Evolutionary conservation across 176 grass and related monocot genomes (phyloP).

Genomic region (Tillandsia leiboldiana): DNA sequence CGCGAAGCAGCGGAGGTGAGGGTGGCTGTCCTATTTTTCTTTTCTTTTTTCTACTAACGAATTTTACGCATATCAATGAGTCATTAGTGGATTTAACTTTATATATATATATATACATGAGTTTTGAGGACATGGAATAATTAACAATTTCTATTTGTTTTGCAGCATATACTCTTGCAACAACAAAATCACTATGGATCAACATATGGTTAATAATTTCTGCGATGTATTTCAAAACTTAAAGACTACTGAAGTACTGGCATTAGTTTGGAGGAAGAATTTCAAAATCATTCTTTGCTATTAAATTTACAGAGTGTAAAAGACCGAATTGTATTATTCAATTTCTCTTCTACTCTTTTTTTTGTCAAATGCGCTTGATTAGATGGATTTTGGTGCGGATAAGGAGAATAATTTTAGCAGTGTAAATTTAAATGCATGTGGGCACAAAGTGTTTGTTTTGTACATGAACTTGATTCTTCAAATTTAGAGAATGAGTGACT

Average conservation of each 20-base stretch:
- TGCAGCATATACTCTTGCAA: not conserved
- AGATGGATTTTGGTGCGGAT: not conserved
- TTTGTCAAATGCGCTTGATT: not conserved
- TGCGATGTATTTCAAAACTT: not conserved
- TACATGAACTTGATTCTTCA: not conserved
- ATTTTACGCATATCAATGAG: too few species aligned
- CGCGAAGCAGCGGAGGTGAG: constrained; percentile 18
- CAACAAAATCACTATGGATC: constrained; percentile 1
- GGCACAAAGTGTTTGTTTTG: not conserved
- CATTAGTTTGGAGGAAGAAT: not conserved
- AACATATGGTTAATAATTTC: not conserved
- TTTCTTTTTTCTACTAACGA: not conserved
- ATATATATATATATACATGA: not conserved
- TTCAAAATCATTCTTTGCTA: not conserved
- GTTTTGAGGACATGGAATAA: not conserved
- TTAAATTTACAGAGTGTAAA: not conserved
- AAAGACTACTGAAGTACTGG: not conserved
- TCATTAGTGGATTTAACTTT: too few species aligned
- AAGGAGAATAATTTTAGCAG: not conserved
- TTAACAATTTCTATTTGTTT: not conserved
- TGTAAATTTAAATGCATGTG: not conserved
- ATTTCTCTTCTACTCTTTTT: not conserved
- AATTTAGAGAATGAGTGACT: too few species aligned
- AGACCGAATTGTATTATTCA: not conserved
- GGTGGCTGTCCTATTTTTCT: constrained; percentile 2